A percentile compares a stretch with the other conserved stretches of the same genome.
phyloP scores from a whole-genome alignment of 2,329 filamentous ascomycete genomes.

The Paracoccidioides brasiliensis region DNA sequence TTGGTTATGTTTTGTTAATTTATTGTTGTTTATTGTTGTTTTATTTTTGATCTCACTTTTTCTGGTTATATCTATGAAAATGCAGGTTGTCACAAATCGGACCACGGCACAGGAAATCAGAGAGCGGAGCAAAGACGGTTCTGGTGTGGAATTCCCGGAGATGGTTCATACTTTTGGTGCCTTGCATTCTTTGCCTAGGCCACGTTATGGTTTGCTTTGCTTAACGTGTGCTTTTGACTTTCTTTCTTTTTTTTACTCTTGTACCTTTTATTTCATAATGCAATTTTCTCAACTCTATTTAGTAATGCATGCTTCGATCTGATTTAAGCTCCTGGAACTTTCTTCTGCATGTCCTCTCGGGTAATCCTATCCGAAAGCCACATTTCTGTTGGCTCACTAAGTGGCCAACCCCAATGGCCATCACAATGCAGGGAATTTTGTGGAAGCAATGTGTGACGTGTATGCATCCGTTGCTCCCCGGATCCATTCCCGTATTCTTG shows the following conservation, averaged over 20 bases:
- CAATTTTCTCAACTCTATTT: neutral
- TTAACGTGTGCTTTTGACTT: neutral
- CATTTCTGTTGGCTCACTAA: neutral
- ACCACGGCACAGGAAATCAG: neutral
- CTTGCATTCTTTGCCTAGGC: neutral
- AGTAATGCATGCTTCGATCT: neutral
- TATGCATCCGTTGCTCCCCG: neutral
- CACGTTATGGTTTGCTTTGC: neutral
- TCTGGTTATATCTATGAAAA: neutral
- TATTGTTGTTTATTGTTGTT: neutral
- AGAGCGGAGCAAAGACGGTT: neutral
- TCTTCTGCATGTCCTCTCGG: neutral
- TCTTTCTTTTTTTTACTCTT: neutral
- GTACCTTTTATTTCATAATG: neutral
- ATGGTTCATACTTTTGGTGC: neutral
- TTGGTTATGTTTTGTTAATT: neutral
- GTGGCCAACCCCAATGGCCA: neutral
- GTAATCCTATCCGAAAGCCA: neutral
- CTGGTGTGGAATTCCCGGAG: neutral
- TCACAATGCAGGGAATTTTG: neutral
- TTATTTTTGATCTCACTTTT: neutral
- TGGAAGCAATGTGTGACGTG: neutral
- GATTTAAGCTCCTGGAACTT: neutral
- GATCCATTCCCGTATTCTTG: neutral
- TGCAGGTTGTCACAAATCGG: neutral